Evolutionary conservation across 176 grass and related monocot genomes (phyloP), one percentile per base, ranked within the genome.

Genomic region (Coix lacrymajobi): DNA sequence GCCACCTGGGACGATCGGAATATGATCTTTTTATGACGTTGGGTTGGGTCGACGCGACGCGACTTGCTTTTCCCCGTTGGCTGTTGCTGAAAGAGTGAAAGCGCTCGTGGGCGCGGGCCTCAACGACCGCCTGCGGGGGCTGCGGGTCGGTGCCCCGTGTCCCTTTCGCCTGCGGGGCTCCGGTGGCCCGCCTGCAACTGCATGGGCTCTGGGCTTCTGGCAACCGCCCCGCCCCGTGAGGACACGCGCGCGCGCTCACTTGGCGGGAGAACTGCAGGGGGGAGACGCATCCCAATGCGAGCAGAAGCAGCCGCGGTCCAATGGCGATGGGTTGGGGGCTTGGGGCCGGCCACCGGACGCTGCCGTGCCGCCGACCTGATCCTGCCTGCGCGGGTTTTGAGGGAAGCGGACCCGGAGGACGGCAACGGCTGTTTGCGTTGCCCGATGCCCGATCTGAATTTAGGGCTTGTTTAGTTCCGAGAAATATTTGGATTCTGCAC

Each of bases 21-120:
- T 70, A 85, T 30, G 58, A 88, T 85, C 46, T 69, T 69, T 67
- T 65, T 28, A 5, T 86, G 85, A 86, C 71, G 71, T 22, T 45
- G 6, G 49, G 46, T 48, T 15, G 36, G 36, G 36, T 17, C 12
- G 36, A 7, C 4, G 1, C 48, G 49, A 52, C 19, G 49, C 49
- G 49, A 52, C 6, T 51, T 46, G 2, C 44, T 46, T 46, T 51
- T 49, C 6, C 6, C 17, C 3, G 17, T 8, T 51, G 19, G 51
- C 52, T 57, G 22, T 24, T 24, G 52, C 54, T 57, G 54, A 24
- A 25, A 24, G 54, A 7, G 49, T 57, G 54, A 24, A 25, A 24
- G 54, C 19, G 49, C 49, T 20, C 49, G 17, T 22, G 45, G 3
- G 45, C 13, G 43, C 43, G 49, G 16, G 17, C 48, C 48, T 2